Evolutionary conservation across 106 monocot species (phyloP).

Genomic region (Narthecium ossifragum): DNA sequence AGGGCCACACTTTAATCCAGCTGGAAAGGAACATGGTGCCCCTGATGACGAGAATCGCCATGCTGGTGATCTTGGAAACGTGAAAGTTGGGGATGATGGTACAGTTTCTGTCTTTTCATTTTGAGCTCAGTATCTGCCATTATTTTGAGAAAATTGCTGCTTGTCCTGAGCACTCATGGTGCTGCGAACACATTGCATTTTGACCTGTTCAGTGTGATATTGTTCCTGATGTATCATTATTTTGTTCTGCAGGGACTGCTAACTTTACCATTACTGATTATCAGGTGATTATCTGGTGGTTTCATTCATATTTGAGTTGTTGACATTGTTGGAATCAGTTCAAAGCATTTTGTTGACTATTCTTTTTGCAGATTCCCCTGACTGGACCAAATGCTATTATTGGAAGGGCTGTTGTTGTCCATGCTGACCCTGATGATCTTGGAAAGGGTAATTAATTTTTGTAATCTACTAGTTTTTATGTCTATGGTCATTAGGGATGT

Average conservation of each 20-base stretch:
- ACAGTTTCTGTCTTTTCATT: slow-evolving; percentile 10
- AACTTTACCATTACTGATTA: slow-evolving; percentile 18
- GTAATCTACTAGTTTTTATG: too few relatives aligned
- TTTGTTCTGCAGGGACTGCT: slow-evolving; percentile 34
- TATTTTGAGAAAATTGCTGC: background rate
- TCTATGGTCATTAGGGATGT: too few relatives aligned
- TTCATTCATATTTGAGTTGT: background rate
- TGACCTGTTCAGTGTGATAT: background rate
- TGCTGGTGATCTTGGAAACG: slow-evolving; percentile 89
- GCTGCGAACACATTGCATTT: background rate
- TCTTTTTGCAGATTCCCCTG: slow-evolving; percentile 45
- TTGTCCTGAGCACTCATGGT: background rate
- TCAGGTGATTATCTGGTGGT: slow-evolving; percentile 17
- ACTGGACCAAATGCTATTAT: slow-evolving; percentile 60
- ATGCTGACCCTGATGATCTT: slow-evolving; percentile 84
- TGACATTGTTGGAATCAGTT: background rate
- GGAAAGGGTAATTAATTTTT: slow-evolving; percentile 48
- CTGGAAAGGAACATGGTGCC: slow-evolving; percentile 70
- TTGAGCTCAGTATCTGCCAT: background rate
- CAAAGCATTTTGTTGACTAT: background rate
- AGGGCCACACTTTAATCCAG: slow-evolving; percentile 91
- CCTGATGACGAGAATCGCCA: slow-evolving; percentile 72
- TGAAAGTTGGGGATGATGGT: slow-evolving; percentile 69
- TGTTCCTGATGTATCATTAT: background rate
- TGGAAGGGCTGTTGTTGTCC: slow-evolving; percentile 76